A percentile compares a stretch with the other conserved stretches of the same genome.
These are phyloP conservation scores for Bryoglossum gracile DNA, from an alignment of 495 filamentous ascomycete species.

Conservation along the genomic window DNA sequence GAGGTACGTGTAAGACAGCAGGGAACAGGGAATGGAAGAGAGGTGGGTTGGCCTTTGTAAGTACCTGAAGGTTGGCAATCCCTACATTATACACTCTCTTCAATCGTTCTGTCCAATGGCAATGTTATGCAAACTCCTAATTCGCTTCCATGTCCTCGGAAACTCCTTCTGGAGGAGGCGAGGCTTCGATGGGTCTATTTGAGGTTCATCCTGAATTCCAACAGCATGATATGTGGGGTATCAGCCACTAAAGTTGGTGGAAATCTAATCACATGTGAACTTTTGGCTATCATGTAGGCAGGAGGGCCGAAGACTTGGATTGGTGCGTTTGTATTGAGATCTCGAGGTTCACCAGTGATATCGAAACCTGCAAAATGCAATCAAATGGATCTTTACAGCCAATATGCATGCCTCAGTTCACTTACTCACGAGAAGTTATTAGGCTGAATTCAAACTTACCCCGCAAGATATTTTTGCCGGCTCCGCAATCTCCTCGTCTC, in stretches of 20 bases:
- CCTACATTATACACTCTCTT: conserved; percentile 10
- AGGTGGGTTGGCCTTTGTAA: conserved; percentile 16
- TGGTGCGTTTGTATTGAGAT: conserved; percentile 1
- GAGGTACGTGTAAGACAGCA: background rate
- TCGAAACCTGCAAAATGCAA: background rate
- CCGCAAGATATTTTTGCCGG: conserved; percentile 22
- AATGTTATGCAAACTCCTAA: background rate
- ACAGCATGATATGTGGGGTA: background rate
- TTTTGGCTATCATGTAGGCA: background rate
- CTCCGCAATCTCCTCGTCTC: conserved; percentile 8
- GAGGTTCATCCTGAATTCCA: background rate
- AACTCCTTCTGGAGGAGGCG: background rate
- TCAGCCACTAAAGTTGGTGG: conserved; percentile 9
- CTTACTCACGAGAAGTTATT: background rate
- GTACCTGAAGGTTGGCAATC: conserved; percentile 23
- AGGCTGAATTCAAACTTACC: conserved; percentile 16
- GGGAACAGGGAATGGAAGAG: background rate
- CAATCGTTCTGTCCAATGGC: background rate
- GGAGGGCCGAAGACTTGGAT: background rate
- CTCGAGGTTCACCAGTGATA: background rate
- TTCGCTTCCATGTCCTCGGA: conserved; percentile 7
- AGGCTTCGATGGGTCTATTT: background rate
- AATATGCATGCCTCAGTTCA: background rate
- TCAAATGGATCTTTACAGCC: conserved; percentile 11
- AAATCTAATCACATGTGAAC: background rate